Conservation (phyloP, 2,329 filamentous ascomycete genomes). For the Fusarium secorum region DNA sequence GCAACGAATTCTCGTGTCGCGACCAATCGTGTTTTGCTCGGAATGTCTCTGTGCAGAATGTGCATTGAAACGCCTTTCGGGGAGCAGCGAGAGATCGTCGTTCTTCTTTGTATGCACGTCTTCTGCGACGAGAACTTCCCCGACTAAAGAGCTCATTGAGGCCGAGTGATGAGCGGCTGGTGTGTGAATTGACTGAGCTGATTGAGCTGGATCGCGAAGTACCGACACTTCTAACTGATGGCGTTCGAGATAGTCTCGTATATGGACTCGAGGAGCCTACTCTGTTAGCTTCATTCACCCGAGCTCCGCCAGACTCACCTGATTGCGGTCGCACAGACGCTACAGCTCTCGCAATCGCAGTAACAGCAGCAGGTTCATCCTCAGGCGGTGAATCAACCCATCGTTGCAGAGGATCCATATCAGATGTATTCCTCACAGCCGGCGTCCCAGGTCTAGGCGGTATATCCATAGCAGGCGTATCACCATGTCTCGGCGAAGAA, state of each 20-base stretch:
- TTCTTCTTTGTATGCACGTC: constrained; percentile 31
- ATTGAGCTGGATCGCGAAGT: constrained; percentile 28
- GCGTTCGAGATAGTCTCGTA: constrained; percentile 16
- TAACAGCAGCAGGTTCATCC: constrained; percentile 44
- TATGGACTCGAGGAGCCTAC: constrained; percentile 30
- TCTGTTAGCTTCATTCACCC: not conserved
- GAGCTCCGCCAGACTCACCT: not conserved
- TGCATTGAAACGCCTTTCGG: constrained; percentile 50
- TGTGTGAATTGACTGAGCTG: constrained; percentile 32
- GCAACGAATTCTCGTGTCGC: constrained; percentile 58
- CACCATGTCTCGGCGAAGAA: constrained; percentile 14
- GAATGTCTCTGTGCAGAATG: constrained; percentile 56
- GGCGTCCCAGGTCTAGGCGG: constrained; percentile 54
- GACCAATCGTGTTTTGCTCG: constrained; percentile 56
- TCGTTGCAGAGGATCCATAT: constrained; percentile 41
- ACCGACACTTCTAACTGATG: constrained; percentile 21
- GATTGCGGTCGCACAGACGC: constrained; percentile 28
- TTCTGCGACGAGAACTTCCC: constrained; percentile 21
- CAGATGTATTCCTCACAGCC: constrained; percentile 38
- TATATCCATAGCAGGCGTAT: constrained; percentile 61
- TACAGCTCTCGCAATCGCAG: constrained; percentile 44
- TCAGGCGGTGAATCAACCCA: constrained; percentile 47
- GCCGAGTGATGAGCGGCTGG: constrained; percentile 20
- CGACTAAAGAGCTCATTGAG: constrained; percentile 27
- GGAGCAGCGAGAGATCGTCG: constrained; percentile 12